These are phyloP conservation scores for Ustilago tritici DNA, from an alignment of 1,284 basidiomycete species.

Conservation along the genomic window DNA sequence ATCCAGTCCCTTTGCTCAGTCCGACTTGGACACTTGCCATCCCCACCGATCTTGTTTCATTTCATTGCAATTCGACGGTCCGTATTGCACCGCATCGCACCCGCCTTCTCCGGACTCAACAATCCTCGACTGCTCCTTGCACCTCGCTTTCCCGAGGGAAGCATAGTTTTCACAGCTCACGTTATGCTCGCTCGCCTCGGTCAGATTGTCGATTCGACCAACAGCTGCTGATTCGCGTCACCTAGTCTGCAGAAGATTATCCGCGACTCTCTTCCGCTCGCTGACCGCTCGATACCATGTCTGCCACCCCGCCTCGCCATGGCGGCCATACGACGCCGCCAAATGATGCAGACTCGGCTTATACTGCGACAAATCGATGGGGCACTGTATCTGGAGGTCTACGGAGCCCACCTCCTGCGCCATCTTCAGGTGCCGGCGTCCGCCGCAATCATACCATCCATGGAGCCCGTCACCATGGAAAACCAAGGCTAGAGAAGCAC, in stretches of 20 bases:
- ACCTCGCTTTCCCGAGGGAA: background rate
- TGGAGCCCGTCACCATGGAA: slow-evolving; percentile 41
- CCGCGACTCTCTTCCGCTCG: background rate
- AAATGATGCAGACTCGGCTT: slow-evolving; percentile 8
- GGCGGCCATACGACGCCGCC: slow-evolving; percentile 7
- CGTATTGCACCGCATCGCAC: background rate
- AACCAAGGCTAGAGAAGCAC: slow-evolving; percentile 50
- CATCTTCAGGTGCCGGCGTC: slow-evolving; percentile 45
- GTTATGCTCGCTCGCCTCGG: slow-evolving; percentile 1
- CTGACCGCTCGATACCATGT: slow-evolving; percentile 10
- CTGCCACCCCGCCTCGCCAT: slow-evolving; percentile 28
- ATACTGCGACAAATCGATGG: slow-evolving; percentile 30
- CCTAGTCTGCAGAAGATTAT: background rate
- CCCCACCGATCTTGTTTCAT: background rate
- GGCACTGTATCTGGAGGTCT: slow-evolving; percentile 43
- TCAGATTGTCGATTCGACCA: background rate
- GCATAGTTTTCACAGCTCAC: background rate
- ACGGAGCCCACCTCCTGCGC: slow-evolving; percentile 46
- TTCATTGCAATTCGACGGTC: background rate
- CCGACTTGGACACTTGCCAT: background rate
- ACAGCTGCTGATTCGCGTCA: background rate
- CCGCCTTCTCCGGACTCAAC: background rate
- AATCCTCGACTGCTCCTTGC: background rate
- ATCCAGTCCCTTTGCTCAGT: background rate
- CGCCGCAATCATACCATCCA: slow-evolving; percentile 54